Conservation (phyloP, 306 rosid genomes). For the Sechiopsis laciniata region DNA sequence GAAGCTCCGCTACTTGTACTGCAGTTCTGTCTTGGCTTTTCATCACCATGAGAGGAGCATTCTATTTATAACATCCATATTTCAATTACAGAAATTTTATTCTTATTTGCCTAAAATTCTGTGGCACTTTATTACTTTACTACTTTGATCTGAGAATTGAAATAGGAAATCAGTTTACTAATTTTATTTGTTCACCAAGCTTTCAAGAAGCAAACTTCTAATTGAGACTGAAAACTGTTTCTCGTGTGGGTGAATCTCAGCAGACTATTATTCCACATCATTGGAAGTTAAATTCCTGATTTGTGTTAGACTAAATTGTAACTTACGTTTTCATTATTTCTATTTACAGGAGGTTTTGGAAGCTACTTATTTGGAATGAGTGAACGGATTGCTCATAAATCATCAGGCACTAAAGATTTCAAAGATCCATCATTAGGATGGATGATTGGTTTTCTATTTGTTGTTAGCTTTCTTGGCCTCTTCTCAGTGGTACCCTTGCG, state of each 20-base stretch:
- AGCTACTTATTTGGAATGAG: conserved; percentile 50
- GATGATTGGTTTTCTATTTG: conserved; percentile 40
- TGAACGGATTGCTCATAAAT: conserved; percentile 26
- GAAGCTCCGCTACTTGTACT: not conserved
- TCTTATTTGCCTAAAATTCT: not conserved
- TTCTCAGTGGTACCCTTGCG: conserved; percentile 49
- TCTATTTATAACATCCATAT: not conserved
- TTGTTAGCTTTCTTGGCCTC: conserved; percentile 48
- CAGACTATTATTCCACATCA: not conserved
- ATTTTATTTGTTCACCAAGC: not conserved
- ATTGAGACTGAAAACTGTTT: not conserved
- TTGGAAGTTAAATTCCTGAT: not conserved
- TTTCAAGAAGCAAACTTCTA: not conserved
- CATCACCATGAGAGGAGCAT: not conserved
- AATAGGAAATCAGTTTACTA: not conserved
- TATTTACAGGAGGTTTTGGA: conserved; percentile 39
- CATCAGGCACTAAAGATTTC: conserved; percentile 27
- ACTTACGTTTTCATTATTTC: not conserved
- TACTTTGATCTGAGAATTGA: not conserved
- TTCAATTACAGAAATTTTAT: not conserved
- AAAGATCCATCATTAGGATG: conserved; percentile 36
- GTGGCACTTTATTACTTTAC: not conserved
- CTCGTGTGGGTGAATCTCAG: not conserved
- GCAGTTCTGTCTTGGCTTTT: not conserved
- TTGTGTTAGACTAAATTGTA: not conserved